Conservation (phyloP, 805 yeast genomes). For the Monosporozyma servazzii region DNA sequence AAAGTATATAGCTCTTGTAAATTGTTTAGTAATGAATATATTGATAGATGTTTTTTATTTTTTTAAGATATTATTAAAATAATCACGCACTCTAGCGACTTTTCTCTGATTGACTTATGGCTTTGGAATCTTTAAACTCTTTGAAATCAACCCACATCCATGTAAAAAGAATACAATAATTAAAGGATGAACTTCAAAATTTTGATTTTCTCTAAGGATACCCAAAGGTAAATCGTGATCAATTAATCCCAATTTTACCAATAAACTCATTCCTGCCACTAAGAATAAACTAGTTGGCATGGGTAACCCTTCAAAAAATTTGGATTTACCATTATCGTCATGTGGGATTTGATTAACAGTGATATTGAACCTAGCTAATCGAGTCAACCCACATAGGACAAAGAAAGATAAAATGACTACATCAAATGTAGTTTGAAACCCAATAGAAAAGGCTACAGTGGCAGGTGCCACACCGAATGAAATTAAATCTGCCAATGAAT, state of each 20-base stretch:
- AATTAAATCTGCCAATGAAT: constrained; percentile 88
- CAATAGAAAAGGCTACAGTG: constrained; percentile 81
- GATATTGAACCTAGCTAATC: constrained; percentile 92
- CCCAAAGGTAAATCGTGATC: constrained; percentile 60
- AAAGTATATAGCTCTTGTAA: neutral
- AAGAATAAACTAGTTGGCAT: constrained; percentile 79
- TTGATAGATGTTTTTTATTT: no score
- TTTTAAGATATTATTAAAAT: neutral
- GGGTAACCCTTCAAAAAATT: constrained; percentile 93
- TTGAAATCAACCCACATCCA: constrained; percentile 87
- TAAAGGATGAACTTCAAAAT: constrained; percentile 68
- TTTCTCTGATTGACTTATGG: neutral
- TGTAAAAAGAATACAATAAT: constrained; percentile 57
- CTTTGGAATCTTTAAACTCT: constrained; percentile 84
- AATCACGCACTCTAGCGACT: neutral
- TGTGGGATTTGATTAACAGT: constrained; percentile 89
- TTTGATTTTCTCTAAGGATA: constrained; percentile 40
- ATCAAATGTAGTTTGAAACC: constrained; percentile 78
- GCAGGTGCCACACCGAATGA: constrained; percentile 97
- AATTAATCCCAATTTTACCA: constrained; percentile 44
- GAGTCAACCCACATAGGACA: constrained; percentile 85
- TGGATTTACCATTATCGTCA: constrained; percentile 76
- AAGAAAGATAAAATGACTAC: constrained; percentile 67
- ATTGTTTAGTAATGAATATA: neutral
- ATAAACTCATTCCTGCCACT: constrained; percentile 62